Evolutionary conservation across 352 stramenopile genomes (phyloP).

Genomic region (Globisporangium paddicum): DNA sequence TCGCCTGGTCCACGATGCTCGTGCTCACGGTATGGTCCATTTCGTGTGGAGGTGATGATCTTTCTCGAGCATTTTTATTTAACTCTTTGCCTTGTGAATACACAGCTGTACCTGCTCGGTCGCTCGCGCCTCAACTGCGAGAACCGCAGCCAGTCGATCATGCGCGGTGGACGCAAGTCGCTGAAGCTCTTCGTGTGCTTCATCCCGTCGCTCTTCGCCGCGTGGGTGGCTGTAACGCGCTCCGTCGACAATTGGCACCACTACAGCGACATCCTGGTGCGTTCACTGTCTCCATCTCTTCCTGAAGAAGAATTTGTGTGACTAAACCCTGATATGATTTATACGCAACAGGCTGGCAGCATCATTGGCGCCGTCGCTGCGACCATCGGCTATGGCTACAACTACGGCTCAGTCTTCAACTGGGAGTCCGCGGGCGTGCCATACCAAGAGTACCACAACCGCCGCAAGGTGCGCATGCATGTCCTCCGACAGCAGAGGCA

Average conservation of each 20-base stretch:
- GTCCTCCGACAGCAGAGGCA: conserved; percentile 14
- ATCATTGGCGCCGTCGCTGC: conserved; percentile 59
- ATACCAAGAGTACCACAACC: conserved; percentile 24
- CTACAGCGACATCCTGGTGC: conserved; percentile 73
- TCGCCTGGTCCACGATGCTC: conserved; percentile 69
- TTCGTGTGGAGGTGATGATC: not conserved
- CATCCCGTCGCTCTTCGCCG: conserved; percentile 44
- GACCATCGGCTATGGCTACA: conserved; percentile 56
- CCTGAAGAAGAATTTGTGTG: not conserved
- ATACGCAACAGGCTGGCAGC: conserved; percentile 35
- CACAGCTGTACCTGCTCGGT: conserved; percentile 64
- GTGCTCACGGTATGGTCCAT: conserved; percentile 44
- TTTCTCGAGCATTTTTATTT: not conserved
- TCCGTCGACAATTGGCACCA: conserved; percentile 86
- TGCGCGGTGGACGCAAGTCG: conserved; percentile 50
- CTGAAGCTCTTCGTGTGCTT: conserved; percentile 70
- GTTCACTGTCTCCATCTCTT: not conserved
- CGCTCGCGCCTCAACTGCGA: conserved; percentile 53
- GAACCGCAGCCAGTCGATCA: conserved; percentile 39
- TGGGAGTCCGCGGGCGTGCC: conserved; percentile 28
- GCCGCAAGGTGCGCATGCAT: conserved; percentile 23
- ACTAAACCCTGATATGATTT: too few relatives aligned
- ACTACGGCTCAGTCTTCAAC: conserved; percentile 60
- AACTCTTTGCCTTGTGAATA: not conserved
- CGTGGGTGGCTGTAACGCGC: conserved; percentile 70